Base-by-base conservation (phyloP, 208 protist genomes). In the Herpetomonas samuelpessoai region DNA sequence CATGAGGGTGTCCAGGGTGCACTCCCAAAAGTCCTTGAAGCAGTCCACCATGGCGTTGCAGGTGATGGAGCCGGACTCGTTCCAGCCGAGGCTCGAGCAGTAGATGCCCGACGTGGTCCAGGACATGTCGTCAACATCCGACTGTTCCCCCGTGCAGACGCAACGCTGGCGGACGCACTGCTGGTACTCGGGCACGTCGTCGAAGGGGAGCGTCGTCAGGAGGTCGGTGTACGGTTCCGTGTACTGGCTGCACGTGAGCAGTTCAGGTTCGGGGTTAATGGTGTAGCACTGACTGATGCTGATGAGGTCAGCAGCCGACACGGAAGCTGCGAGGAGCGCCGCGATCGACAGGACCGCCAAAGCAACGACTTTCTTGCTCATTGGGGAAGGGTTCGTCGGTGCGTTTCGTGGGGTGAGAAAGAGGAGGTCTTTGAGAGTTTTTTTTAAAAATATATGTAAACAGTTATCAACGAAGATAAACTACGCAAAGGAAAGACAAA, bases 101-200 rank as follows among this genome's bases (percentile, higher is more conserved):
- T 68, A 71, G 18, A 80, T 46, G n/a, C 81, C 71, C 53, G 19
- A 38, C 10, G 76, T 68, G 29, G 53, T 63, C 29, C 75, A 65
- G 66, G 55, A 30, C 18, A 38, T 67, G 53, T 25, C 57, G 1
- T 31, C 30, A 2, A 52, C 50, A 0, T 58, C 68, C 10, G 53
- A 38, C 22, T 55, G 19, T 6, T 51, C 46, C 12, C 55, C 58
- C 1, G 68, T 72, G 67, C 81, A 88, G 30, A 68, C 57, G 16
- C 81, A 88, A 19, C 81, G 81, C 47, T 78, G 26, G 41, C 58
- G 57, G 24, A 88, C 81, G 55, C 81, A 88, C 3, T 52, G 3
- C 25, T 1, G 2, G 68, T 88, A 88, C 22, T 18, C 65, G 0
- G 65, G 53, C 10, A 65, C 44, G 16, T 35, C 54, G 59, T 74